phyloP scores from a whole-genome alignment of 1,284 basidiomycete species.

The Ganoderma meredithae region DNA sequence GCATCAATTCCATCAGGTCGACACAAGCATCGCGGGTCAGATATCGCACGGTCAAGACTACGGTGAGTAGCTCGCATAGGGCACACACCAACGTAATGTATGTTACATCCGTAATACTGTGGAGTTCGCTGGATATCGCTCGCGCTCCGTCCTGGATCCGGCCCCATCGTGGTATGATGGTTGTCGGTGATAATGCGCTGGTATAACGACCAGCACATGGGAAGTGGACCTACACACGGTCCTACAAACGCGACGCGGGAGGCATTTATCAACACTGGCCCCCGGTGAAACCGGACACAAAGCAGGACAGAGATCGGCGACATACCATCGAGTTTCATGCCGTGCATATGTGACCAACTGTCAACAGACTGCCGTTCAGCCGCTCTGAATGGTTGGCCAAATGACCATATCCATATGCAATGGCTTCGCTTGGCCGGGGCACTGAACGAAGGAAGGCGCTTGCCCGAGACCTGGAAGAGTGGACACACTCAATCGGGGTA shows the following conservation, averaged over 20 bases:
- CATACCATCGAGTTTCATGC: background rate
- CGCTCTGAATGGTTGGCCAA: background rate
- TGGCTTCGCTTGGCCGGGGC: background rate
- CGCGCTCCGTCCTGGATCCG: background rate
- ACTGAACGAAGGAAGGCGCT: background rate
- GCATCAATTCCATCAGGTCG: background rate
- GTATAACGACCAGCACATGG: background rate
- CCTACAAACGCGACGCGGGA: conserved; percentile 1
- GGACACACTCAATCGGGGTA: background rate
- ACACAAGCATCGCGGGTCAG: background rate
- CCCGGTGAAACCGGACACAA: background rate
- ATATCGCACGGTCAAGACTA: background rate
- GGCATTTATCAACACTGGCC: background rate
- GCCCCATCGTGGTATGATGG: background rate
- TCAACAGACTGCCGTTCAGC: background rate
- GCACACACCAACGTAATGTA: background rate
- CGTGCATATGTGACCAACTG: background rate
- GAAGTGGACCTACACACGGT: background rate
- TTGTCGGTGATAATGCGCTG: background rate
- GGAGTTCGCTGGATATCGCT: background rate
- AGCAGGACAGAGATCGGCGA: background rate
- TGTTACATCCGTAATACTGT: background rate
- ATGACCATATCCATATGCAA: background rate
- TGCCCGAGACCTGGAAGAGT: background rate
- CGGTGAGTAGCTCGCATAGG: background rate